phyloP scores from a whole-genome alignment of 73 alveolate genomes.

The Vitrella brassicaformis region DNA sequence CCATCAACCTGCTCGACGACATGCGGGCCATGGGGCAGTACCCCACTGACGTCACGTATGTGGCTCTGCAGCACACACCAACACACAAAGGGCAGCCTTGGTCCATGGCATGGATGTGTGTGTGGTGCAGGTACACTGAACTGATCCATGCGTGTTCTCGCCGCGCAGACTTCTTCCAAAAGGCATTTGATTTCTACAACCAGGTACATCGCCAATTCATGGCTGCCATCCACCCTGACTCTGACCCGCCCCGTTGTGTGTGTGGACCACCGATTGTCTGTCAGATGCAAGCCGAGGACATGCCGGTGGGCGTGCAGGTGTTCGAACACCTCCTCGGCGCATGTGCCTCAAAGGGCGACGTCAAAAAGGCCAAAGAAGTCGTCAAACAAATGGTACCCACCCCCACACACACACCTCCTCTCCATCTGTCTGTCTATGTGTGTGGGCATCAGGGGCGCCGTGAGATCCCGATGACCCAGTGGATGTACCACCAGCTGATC shows the following conservation, averaged over 20 bases:
- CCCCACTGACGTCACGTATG: slow-evolving; percentile 23
- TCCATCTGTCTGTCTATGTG: neutral
- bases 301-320: slow-evolving; percentile 7
- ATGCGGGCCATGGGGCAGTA: slow-evolving; percentile 14
- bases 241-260: no score
- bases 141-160: slow-evolving; percentile 16
- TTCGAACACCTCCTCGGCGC: neutral
- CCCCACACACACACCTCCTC: neutral
- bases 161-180: slow-evolving; percentile 2
- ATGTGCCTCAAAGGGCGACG: slow-evolving; percentile 15
- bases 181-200: slow-evolving; percentile 28
- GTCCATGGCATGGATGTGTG: no score
- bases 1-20: slow-evolving; percentile 31
- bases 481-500: slow-evolving; percentile 15
- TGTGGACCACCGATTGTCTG: no score
- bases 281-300: slow-evolving; percentile 22
- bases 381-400: slow-evolving; percentile 5
- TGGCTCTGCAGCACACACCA: neutral
- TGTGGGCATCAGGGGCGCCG: neutral
- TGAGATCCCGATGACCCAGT: neutral
- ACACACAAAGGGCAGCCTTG: neutral
- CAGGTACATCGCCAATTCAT: no score
- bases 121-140: slow-evolving; percentile 10
- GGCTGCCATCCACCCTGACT: no score
- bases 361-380: slow-evolving; percentile 7